Conservation (phyloP, 2,329 filamentous ascomycete species). For the Neonectria faginata region DNA sequence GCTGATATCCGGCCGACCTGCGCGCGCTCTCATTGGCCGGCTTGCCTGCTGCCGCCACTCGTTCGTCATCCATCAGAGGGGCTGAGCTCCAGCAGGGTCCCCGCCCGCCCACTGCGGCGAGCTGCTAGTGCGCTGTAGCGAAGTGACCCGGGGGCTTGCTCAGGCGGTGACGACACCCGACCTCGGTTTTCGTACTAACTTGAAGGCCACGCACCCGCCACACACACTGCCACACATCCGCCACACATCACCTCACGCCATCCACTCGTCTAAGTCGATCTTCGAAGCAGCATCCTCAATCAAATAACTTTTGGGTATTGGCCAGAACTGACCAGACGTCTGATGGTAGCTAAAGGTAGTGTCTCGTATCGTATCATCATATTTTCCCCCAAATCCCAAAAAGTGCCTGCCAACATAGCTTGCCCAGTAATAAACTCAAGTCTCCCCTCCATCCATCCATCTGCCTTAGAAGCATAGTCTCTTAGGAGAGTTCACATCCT, state of each 20-base stretch:
- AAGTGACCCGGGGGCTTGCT: not conserved
- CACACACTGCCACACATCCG: not conserved
- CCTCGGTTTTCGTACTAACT: not conserved
- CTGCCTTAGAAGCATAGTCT: not conserved
- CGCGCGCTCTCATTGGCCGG: slow-evolving; percentile 15
- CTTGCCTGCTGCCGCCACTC: slow-evolving; percentile 20
- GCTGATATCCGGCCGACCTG: slow-evolving; percentile 6
- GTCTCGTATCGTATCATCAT: not conserved
- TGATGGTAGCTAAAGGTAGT: not conserved
- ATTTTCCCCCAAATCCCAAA: not conserved
- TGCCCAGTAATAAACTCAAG: not conserved
- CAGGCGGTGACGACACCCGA: not conserved
- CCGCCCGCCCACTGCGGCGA: not conserved
- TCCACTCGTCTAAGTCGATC: too few species aligned
- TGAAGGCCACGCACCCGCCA: not conserved
- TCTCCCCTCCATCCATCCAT: not conserved
- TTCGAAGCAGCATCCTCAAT: not conserved
- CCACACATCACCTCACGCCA: not conserved
- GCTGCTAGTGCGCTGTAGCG: not conserved
- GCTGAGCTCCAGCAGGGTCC: slow-evolving; percentile 24
- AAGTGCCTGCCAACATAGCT: not conserved
- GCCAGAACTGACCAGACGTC: not conserved
- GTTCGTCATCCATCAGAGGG: slow-evolving; percentile 31
- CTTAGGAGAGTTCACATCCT: not conserved
- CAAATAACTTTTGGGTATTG: not conserved